A percentile compares a stretch with the other conserved stretches of the same genome.
Evolutionary conservation across 192 early-diverging fungal genomes (phyloP).

Genomic region (Coemansia sp.): DNA sequence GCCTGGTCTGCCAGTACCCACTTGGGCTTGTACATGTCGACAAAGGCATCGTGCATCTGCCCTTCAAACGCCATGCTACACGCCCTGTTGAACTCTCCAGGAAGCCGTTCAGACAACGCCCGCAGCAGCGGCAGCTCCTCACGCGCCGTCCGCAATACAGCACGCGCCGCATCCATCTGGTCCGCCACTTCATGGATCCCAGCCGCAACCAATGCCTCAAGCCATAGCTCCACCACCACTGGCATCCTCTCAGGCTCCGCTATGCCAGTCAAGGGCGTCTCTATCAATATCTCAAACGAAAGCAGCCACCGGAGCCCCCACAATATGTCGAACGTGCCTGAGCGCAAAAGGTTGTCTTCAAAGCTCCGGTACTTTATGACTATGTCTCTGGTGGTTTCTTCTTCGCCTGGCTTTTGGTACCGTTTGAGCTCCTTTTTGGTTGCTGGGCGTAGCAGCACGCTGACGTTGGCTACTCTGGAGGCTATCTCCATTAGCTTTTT

Average conservation of each 20-base stretch:
- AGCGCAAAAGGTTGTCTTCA: slow-evolving; percentile 20
- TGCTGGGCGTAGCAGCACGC: slow-evolving; percentile 14
- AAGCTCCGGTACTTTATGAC: slow-evolving; percentile 24
- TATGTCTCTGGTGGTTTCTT: slow-evolving; percentile 20
- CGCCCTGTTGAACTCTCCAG: slow-evolving; percentile 31
- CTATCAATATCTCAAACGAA: slow-evolving; percentile 30
- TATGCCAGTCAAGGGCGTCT: slow-evolving; percentile 11
- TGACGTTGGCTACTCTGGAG: slow-evolving; percentile 23
- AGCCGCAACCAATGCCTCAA: slow-evolving; percentile 19
- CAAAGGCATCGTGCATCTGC: slow-evolving; percentile 9
- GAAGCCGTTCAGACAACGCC: slow-evolving; percentile 13
- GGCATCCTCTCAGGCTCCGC: slow-evolving; percentile 10
- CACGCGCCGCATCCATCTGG: slow-evolving; percentile 9
- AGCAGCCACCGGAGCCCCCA: slow-evolving; percentile 47
- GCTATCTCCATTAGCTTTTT: slow-evolving; percentile 25
- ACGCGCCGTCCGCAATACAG: slow-evolving; percentile 10
- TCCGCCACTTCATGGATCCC: slow-evolving; percentile 23
- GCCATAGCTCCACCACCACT: slow-evolving; percentile 18
- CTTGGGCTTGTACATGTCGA: slow-evolving; percentile 30
- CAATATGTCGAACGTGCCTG: slow-evolving; percentile 28
- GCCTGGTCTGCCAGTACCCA: slow-evolving; percentile 24
- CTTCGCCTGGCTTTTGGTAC: slow-evolving; percentile 14
- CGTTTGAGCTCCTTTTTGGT: slow-evolving; percentile 33
- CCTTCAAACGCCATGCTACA: slow-evolving; percentile 45
- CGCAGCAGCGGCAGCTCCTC: slow-evolving; percentile 15